A percentile compares a stretch with the other conserved stretches of the same genome.
phyloP scores from a whole-genome alignment of 2,329 filamentous ascomycete species.

The Lachnellula suecica region DNA sequence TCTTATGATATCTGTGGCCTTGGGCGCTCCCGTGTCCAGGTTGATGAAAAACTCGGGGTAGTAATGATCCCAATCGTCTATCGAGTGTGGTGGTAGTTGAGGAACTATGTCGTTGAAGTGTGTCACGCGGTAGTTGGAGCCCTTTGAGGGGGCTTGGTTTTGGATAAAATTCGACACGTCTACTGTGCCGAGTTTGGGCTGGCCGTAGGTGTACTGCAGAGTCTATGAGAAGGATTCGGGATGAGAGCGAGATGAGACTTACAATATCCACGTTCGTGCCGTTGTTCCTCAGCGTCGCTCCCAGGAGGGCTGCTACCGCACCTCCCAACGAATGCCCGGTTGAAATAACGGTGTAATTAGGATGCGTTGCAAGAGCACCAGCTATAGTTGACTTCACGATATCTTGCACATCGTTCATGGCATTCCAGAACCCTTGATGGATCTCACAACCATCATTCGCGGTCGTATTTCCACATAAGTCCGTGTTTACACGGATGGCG shows the following conservation, averaged over 20 bases:
- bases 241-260: background rate
- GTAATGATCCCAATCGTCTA: constrained; percentile 18
- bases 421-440: constrained; percentile 27
- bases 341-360: constrained; percentile 26
- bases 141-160: constrained; percentile 26
- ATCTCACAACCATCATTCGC: constrained; percentile 21
- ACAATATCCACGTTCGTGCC: constrained; percentile 23
- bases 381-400: constrained; percentile 19
- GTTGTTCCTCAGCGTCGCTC: constrained; percentile 21
- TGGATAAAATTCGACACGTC: constrained; percentile 30
- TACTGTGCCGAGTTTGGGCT: constrained; percentile 31
- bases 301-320: constrained; percentile 30
- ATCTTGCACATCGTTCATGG: constrained; percentile 18
- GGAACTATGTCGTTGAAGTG: constrained; percentile 68
- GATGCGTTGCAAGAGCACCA: constrained; percentile 13
- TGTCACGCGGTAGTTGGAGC: constrained; percentile 60
- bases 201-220: constrained; percentile 30
- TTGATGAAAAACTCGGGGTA: constrained; percentile 26
- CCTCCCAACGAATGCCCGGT: constrained; percentile 34
- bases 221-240: background rate
- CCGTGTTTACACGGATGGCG: constrained; percentile 7
- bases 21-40: constrained; percentile 11
- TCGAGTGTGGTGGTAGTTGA: constrained; percentile 54
- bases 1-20: constrained; percentile 1
- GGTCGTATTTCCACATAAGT: constrained; percentile 15